Conservation (phyloP, 148 eudicot species). For the Camellia lanceoleosa region DNA sequence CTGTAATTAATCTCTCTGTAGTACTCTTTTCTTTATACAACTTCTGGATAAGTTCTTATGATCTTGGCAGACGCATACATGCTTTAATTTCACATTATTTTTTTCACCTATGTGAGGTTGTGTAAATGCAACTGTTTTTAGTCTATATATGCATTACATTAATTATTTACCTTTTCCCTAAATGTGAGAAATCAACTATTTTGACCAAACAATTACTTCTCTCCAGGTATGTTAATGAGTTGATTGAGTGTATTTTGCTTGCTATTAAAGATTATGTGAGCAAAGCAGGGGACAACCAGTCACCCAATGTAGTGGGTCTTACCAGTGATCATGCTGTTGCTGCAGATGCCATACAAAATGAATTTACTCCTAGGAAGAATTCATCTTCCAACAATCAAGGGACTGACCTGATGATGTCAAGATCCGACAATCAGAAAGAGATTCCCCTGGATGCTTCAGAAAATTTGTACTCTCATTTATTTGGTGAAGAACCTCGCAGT, state of each 20-base stretch:
- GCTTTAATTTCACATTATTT: not conserved
- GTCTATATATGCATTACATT: not conserved
- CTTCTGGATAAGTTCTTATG: not conserved
- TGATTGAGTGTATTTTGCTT: conserved; percentile 73
- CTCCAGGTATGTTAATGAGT: conserved; percentile 79
- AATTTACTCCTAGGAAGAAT: conserved; percentile 24
- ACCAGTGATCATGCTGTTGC: conserved; percentile 30
- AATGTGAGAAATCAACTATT: not conserved
- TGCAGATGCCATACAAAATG: conserved; percentile 31
- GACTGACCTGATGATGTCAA: conserved; percentile 27
- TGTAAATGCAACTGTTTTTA: not conserved
- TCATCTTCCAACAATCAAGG: conserved; percentile 29
- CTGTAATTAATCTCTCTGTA: not conserved
- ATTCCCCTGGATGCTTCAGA: conserved; percentile 35
- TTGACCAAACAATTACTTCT: conserved; percentile 3
- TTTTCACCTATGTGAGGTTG: not conserved
- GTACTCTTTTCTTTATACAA: not conserved
- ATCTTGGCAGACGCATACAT: not conserved
- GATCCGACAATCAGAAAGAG: conserved; percentile 28
- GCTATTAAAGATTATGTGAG: conserved; percentile 42
- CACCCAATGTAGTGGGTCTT: conserved; percentile 34
- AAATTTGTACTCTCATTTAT: conserved; percentile 26
- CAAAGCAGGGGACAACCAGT: conserved; percentile 46
- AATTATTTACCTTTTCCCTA: not conserved
- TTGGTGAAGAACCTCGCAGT: conserved; percentile 46